Evolutionary conservation across 805 yeast genomes (phyloP).

Genomic region (Schwanniomyces vanrijiae): DNA sequence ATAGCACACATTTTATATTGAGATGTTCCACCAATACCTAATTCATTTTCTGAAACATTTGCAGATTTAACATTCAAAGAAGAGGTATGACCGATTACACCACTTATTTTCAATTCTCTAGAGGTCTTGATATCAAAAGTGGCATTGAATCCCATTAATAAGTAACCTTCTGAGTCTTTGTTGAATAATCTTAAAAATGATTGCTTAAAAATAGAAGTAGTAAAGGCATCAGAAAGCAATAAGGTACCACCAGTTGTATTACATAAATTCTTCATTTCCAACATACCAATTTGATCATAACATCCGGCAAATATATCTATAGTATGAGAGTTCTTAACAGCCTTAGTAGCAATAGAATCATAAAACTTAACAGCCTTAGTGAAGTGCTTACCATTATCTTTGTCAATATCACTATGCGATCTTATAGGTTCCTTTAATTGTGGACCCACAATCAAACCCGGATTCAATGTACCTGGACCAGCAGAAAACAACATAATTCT

Average conservation of each 20-base stretch:
- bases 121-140: conserved; percentile 84
- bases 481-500: conserved; percentile 88
- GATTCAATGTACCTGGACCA: conserved; percentile 93
- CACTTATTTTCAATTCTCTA: conserved; percentile 83
- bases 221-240: conserved; percentile 87
- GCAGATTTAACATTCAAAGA: conserved; percentile 65
- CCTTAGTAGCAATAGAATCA: conserved; percentile 66
- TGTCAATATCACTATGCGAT: conserved; percentile 95
- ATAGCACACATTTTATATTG: conserved; percentile 84
- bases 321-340: conserved; percentile 73
- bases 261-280: conserved; percentile 86
- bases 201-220: conserved; percentile 92
- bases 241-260: conserved; percentile 89
- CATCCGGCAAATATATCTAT: conserved; percentile 93
- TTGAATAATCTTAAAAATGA: conserved; percentile 83
- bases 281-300: conserved; percentile 93
- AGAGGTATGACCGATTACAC: conserved; percentile 90
- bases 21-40: conserved; percentile 92
- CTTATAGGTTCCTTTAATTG: conserved; percentile 94
- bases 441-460: conserved; percentile 90
- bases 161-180: conserved; percentile 83
- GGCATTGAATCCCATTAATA: conserved; percentile 90
- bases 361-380: conserved; percentile 83
- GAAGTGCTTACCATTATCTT: conserved; percentile 82
- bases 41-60: conserved; percentile 86